Conservation (phyloP, 2,329 filamentous ascomycete species). For the Hymenoscyphus linearis region DNA sequence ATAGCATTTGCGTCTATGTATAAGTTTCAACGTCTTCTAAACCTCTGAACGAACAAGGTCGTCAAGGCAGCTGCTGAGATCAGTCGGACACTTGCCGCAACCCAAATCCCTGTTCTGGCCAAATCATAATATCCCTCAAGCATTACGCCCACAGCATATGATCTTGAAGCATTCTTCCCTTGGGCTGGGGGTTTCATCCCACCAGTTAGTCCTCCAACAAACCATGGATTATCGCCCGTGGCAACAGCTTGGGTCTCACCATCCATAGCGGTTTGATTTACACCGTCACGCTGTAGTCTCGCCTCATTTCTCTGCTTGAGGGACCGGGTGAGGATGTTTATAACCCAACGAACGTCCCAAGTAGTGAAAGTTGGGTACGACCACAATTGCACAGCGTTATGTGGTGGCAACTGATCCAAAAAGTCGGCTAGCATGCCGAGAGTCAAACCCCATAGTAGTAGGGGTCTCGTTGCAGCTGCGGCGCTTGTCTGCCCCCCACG, state of each 20-base stretch:
- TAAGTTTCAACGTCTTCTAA: conserved; percentile 4
- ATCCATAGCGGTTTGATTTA: conserved; percentile 29
- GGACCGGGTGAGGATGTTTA: conserved; percentile 54
- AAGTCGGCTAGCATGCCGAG: conserved; percentile 64
- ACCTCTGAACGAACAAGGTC: conserved; percentile 1
- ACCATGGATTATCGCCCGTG: conserved; percentile 20
- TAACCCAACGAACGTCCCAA: conserved; percentile 52
- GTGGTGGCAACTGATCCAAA: conserved; percentile 60
- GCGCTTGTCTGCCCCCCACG: conserved; percentile 32
- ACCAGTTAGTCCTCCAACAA: conserved; percentile 18
- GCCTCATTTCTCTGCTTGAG: conserved; percentile 47
- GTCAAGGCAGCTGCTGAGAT: conserved; percentile 7
- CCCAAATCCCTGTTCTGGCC: conserved; percentile 27
- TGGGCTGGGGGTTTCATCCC: conserved; percentile 15
- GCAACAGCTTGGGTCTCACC: conserved; percentile 25
- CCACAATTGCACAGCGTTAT: conserved; percentile 57
- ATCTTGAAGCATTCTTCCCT: conserved; percentile 18
- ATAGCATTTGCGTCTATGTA: neutral
- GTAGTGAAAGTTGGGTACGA: conserved; percentile 64
- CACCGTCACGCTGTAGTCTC: conserved; percentile 26
- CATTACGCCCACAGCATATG: conserved; percentile 29
- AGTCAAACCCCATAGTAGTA: conserved; percentile 65
- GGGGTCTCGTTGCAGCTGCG: conserved; percentile 35
- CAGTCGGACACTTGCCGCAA: conserved; percentile 21
- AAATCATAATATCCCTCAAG: conserved; percentile 32